Conservation (phyloP, 345 rosid genomes). For the Nephelium lappaceum region DNA sequence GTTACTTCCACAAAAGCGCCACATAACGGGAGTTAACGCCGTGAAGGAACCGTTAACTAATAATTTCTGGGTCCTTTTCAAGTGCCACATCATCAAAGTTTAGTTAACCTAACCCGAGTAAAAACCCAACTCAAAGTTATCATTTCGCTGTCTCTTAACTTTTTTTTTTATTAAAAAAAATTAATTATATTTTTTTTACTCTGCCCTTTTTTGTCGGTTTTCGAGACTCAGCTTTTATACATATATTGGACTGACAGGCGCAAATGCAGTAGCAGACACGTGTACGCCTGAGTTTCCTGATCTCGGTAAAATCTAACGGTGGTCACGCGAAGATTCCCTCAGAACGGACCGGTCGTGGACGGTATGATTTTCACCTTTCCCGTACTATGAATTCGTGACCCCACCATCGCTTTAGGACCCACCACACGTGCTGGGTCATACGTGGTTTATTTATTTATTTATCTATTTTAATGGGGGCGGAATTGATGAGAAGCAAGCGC, state of each 20-base stretch:
- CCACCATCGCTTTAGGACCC: neutral
- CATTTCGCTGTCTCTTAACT: slow-evolving; percentile 4
- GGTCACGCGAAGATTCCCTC: slow-evolving; percentile 19
- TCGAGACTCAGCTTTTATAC: slow-evolving; percentile 12
- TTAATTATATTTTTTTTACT: neutral
- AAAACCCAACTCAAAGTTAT: slow-evolving; percentile 20
- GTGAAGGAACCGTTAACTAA: slow-evolving; percentile 7
- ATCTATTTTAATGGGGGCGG: too few species aligned
- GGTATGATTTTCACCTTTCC: neutral
- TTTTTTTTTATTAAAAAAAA: neutral
- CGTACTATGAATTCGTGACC: neutral
- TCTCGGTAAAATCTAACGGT: slow-evolving; percentile 31
- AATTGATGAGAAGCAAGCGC: too few species aligned
- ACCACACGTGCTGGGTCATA: slow-evolving; percentile 8
- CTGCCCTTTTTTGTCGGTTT: slow-evolving; percentile 29
- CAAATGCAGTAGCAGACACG: slow-evolving; percentile 18
- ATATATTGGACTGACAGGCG: neutral
- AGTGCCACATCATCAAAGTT: slow-evolving; percentile 14
- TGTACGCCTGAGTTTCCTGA: neutral
- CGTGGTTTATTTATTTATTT: neutral
- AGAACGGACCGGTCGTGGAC: slow-evolving; percentile 19
- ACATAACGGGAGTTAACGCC: neutral
- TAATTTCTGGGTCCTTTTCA: slow-evolving; percentile 6
- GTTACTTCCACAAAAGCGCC: neutral
- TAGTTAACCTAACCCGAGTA: slow-evolving; percentile 29